Conservation (phyloP, 805 yeast genomes). For the Saturnispora zaruensis region DNA sequence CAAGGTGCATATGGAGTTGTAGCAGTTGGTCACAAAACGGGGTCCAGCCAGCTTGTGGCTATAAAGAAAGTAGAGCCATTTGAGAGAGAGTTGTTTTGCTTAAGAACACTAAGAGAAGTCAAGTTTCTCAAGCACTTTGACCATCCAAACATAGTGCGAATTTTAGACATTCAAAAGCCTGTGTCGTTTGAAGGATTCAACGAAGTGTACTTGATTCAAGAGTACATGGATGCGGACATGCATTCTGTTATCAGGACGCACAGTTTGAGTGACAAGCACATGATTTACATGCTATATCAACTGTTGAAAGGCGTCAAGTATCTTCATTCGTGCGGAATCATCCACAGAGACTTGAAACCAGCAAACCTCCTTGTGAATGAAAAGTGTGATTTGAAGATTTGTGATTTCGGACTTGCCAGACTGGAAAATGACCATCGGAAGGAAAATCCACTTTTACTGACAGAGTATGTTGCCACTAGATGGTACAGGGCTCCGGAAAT, state of each 20-base stretch:
- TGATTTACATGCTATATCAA: slow-evolving; percentile 64
- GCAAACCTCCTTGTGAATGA: slow-evolving; percentile 59
- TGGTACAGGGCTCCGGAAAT: slow-evolving; percentile 85
- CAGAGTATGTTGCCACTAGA: slow-evolving; percentile 78
- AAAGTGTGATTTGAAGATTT: slow-evolving; percentile 66
- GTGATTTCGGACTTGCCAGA: slow-evolving; percentile 73
- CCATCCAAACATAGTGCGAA: slow-evolving; percentile 65
- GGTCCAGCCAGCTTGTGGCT: slow-evolving; percentile 55
- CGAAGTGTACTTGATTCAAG: slow-evolving; percentile 71
- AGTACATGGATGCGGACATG: slow-evolving; percentile 68
- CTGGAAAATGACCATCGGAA: slow-evolving; percentile 35
- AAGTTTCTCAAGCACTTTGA: slow-evolving; percentile 55
- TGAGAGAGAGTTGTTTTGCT: slow-evolving; percentile 52
- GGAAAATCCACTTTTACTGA: slow-evolving; percentile 36
- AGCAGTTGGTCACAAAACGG: slow-evolving; percentile 56
- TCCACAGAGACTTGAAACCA: slow-evolving; percentile 73
- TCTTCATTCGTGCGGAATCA: slow-evolving; percentile 63
- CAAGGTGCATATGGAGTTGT: slow-evolving; percentile 82
- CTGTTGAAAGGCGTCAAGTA: slow-evolving; percentile 60
- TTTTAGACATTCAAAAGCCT: slow-evolving; percentile 62
- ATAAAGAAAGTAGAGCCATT: slow-evolving; percentile 73
- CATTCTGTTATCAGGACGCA: slow-evolving; percentile 54
- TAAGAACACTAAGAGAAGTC: slow-evolving; percentile 64
- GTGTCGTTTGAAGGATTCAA: slow-evolving; percentile 46
- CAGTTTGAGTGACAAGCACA: slow-evolving; percentile 53